Evolutionary conservation across 345 rosid species (phyloP), one percentile per base, ranked within the genome.

Genomic region (Eucalyptus erythrocorys): DNA sequence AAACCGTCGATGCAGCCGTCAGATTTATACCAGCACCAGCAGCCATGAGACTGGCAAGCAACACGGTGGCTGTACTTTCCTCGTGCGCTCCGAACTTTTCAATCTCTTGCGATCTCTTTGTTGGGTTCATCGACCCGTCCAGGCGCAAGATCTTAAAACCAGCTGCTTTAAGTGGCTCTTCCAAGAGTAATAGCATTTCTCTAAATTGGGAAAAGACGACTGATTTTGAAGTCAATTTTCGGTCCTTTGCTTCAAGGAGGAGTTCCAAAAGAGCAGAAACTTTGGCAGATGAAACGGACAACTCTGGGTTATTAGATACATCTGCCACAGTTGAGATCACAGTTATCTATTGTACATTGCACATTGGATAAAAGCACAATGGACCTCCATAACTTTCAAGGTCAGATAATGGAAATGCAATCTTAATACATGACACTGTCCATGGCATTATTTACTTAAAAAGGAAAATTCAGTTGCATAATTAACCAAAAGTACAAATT

Each of bases 31-130:
- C 97, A 13, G 96, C 88, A 51, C 97, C 95, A 51, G 93, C 94
- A 32, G 99, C 98, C 92, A 90, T 96, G 16, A 97, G 94, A 90
- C 98, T 96, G 8, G 99, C 99, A 22, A 97, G 97, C 91, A 96
- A 91, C 88, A 97, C 92, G 22, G 93, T 91, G 27, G 97, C 93
- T 57, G 91, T 94, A 17, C 89, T 89, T 15, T 91, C 66, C 53
- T 89, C 94, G 19, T 90, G 68, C 17, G 86, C 87, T 79, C 92
- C 93, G 87, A 96, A 97, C 81, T 95, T 95, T 90, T 92, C 89
- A 43, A 97, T 94, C 45, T 95, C 96, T 88, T 93, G 92, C 5
- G 92, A 92, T 87, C 96, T 95, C 92, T 43, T 95, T 89, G 88
- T 96, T 27, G 96, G 96, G 85, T 90, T 94, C 97, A 95, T 94